Conservation (phyloP, 371 early-diverging fungal species). For the Funneliformis caledonium region DNA sequence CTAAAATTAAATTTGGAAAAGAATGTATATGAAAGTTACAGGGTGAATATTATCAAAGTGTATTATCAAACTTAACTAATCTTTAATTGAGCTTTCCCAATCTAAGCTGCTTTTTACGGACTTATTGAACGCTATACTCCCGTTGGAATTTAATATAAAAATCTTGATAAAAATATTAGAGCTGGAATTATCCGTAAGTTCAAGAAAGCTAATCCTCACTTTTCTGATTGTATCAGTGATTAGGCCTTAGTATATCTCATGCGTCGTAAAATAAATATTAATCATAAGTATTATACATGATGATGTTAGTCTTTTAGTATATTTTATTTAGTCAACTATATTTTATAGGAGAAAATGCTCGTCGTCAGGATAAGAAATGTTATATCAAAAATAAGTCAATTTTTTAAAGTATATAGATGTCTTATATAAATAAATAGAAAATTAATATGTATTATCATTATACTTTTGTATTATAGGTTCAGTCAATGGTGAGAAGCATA, state of each 20-base stretch:
- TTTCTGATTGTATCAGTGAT: neutral
- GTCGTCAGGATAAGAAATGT: too few species aligned
- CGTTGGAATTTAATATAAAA: neutral
- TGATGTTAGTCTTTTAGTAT: too few species aligned
- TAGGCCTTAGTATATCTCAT: constrained; percentile 1
- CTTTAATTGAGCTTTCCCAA: neutral
- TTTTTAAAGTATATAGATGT: too few species aligned
- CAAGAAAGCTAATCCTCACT: neutral
- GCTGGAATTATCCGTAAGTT: too few species aligned
- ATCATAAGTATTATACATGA: neutral
- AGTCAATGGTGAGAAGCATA: too few species aligned
- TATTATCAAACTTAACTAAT: neutral
- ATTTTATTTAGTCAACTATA: too few species aligned
- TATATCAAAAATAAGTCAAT: too few species aligned
- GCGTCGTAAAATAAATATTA: neutral
- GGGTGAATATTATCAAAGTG: neutral
- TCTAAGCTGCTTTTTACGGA: neutral
- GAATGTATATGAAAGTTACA: constrained; percentile 3
- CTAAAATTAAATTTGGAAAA: neutral
- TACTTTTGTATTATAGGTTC: too few species aligned
- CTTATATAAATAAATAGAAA: too few species aligned
- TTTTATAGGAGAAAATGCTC: too few species aligned
- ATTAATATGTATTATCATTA: too few species aligned
- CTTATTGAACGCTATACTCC: neutral
- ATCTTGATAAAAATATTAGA: neutral